A percentile compares a stretch with the other conserved stretches of the same genome.
phyloP scores from a whole-genome alignment of 1,284 basidiomycete genomes.

The Leucocoprinus gongylophorus region DNA sequence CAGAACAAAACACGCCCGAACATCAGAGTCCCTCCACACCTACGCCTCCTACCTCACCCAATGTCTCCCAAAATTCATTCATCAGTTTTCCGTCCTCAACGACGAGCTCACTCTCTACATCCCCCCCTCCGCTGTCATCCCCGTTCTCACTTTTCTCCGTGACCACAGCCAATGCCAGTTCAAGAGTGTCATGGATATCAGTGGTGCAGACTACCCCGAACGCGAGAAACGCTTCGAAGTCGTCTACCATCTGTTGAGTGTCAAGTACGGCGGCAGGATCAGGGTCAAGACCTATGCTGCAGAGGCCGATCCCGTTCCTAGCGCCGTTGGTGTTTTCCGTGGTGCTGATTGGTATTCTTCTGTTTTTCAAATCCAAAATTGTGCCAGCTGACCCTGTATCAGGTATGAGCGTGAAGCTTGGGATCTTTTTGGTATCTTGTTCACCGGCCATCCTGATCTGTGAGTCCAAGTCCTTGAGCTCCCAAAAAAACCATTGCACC shows the following conservation, averaged over 20 bases:
- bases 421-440: slow-evolving; percentile 98
- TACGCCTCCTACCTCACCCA: slow-evolving; percentile 90
- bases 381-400: slow-evolving; percentile 10
- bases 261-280: slow-evolving; percentile 73
- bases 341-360: slow-evolving; percentile 96
- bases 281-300: slow-evolving; percentile 98
- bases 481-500: neutral
- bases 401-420: slow-evolving; percentile 97
- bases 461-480: slow-evolving; percentile 37
- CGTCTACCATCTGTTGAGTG: slow-evolving; percentile 91
- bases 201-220: slow-evolving; percentile 93
- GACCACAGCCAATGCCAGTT: slow-evolving; percentile 97
- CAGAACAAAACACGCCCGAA: slow-evolving; percentile 57
- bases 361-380: slow-evolving; percentile 9
- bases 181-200: slow-evolving; percentile 91
- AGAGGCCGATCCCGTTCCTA: slow-evolving; percentile 93
- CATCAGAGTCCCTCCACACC: slow-evolving; percentile 73
- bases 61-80: slow-evolving; percentile 90
- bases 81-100: slow-evolving; percentile 97
- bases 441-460: slow-evolving; percentile 94
- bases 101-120: slow-evolving; percentile 93
- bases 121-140: slow-evolving; percentile 77
- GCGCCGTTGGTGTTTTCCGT: slow-evolving; percentile 71
- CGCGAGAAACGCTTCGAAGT: slow-evolving; percentile 94
- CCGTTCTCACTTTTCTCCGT: slow-evolving; percentile 88